Base-by-base conservation (phyloP, 73 alveolate genomes). In the Paramecium bursaria region DNA sequence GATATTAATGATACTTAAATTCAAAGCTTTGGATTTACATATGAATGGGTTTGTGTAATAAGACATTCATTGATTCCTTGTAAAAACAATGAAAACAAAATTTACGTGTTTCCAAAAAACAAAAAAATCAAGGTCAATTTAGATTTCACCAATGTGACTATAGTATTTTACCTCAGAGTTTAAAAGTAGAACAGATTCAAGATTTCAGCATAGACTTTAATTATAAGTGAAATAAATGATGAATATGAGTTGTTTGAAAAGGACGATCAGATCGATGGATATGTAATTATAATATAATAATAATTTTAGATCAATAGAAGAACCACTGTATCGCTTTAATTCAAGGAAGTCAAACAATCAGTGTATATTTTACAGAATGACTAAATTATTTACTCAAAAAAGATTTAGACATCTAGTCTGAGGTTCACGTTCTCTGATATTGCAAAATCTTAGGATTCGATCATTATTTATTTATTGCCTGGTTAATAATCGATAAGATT, bases 41-140 rank as follows among this genome's bases (percentile, higher is more conserved):
- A 51, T 51, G 74, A 51, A 51, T 51, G 74, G 74, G n/a, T 11
- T 11, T 51, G 74, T 3, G 27, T 25, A 4, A 51, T 25, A 33
- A 11, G 23, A 21, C 10, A 21, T 51, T 25, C 23, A 25, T 51
- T 51, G 27, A 25, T 25, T 25, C 74, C 74, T 19, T 51, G 74
- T 3, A 51, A 51, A 51, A 51, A 33, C 1, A 44, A 51, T 51
- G 74, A 51, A 19, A 51, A 51, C 17, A 11, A 51, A 51, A 51
- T 51, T 51, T 25, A 25, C 46, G 22, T 25, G 27, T 51, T 51
- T 21, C 74, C 74, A 3, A 25, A 33, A 11, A 19, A 21, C 23
- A 51, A 44, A 51, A 22, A 25, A 0, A 44, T 51, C 46, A 51
- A 51, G 9, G 27, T 51, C 4, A 25, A 25, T 51, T 33, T 44